Conservation (phyloP, 495 filamentous ascomycete genomes). For the Penicillium psychrofluorescens region DNA sequence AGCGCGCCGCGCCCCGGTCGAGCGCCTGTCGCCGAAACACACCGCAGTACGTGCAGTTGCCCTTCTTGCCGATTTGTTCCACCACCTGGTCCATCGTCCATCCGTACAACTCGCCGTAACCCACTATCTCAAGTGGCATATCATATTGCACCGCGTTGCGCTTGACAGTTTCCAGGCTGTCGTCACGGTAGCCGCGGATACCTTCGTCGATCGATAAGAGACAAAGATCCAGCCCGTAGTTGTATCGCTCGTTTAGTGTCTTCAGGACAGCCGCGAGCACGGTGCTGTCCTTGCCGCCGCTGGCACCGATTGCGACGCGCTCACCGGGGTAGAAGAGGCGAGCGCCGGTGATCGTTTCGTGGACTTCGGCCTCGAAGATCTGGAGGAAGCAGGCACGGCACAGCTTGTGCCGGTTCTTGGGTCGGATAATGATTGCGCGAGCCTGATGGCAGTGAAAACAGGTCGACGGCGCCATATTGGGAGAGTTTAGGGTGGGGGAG, state of each 20-base stretch:
- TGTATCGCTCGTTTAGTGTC: slow-evolving; percentile 83
- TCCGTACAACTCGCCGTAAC: slow-evolving; percentile 91
- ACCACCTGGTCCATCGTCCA: slow-evolving; percentile 99
- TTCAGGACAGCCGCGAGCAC: slow-evolving; percentile 92
- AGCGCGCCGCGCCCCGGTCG: slow-evolving; percentile 79
- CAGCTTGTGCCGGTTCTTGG: slow-evolving; percentile 87
- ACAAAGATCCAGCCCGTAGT: slow-evolving; percentile 79
- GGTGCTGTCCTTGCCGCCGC: slow-evolving; percentile 95
- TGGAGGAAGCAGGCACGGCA: slow-evolving; percentile 82
- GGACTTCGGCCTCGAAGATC: slow-evolving; percentile 87
- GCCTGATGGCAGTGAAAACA: slow-evolving; percentile 70
- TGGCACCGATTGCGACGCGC: slow-evolving; percentile 88
- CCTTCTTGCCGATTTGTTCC: slow-evolving; percentile 90
- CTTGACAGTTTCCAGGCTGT: slow-evolving; percentile 93
- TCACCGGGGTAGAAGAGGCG: slow-evolving; percentile 78
- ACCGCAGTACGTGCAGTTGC: slow-evolving; percentile 97
- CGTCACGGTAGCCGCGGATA: slow-evolving; percentile 93
- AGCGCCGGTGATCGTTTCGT: slow-evolving; percentile 78
- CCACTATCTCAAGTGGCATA: slow-evolving; percentile 84
- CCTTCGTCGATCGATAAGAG: slow-evolving; percentile 93
- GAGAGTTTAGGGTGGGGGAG: slow-evolving; percentile 1
- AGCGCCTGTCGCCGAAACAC: slow-evolving; percentile 93
- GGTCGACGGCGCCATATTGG: slow-evolving; percentile 47
- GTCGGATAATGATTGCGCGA: slow-evolving; percentile 82
- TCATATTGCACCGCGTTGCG: slow-evolving; percentile 83